A percentile compares a stretch with the other conserved stretches of the same genome.
These are phyloP conservation scores for Ambrosia artemisiifolia DNA, from an alignment of 129 eudicot species.

Conservation along the genomic window DNA sequence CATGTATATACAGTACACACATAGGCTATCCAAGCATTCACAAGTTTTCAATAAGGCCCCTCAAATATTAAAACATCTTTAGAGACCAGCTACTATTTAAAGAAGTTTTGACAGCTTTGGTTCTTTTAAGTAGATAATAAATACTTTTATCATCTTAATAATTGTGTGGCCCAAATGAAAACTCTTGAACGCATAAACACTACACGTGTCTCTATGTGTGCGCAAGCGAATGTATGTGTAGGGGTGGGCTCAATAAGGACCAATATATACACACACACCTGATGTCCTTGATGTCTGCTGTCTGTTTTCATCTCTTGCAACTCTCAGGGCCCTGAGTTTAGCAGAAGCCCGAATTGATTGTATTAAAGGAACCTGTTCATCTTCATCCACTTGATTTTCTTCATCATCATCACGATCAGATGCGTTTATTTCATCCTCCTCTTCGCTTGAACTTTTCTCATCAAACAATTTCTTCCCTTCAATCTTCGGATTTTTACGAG, in stretches of 20 bases:
- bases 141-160: too few species aligned
- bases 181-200: too few species aligned
- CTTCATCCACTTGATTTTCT: conserved; percentile 54
- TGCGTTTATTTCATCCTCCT: conserved; percentile 63
- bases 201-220: too few species aligned
- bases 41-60: too few species aligned
- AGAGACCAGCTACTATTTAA: not conserved
- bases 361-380: conserved; percentile 71
- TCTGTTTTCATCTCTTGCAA: conserved; percentile 48
- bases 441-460: conserved; percentile 82
- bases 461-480: conserved; percentile 83
- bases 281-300: conserved; percentile 39
- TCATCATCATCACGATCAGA: conserved; percentile 63
- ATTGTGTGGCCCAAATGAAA: too few species aligned
- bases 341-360: conserved; percentile 62
- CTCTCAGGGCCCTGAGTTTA: conserved; percentile 62
- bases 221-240: too few species aligned
- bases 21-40: too few species aligned
- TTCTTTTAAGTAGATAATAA: too few species aligned
- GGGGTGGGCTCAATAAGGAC: too few species aligned
- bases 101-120: not conserved
- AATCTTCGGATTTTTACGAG: conserved; percentile 53
- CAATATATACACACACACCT: conserved; percentile 16
- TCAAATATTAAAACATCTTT: too few species aligned
- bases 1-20: not conserved